Evolutionary conservation across 2,329 filamentous ascomycete genomes (phyloP).

Genomic region (Fusarium praegraminearum): DNA sequence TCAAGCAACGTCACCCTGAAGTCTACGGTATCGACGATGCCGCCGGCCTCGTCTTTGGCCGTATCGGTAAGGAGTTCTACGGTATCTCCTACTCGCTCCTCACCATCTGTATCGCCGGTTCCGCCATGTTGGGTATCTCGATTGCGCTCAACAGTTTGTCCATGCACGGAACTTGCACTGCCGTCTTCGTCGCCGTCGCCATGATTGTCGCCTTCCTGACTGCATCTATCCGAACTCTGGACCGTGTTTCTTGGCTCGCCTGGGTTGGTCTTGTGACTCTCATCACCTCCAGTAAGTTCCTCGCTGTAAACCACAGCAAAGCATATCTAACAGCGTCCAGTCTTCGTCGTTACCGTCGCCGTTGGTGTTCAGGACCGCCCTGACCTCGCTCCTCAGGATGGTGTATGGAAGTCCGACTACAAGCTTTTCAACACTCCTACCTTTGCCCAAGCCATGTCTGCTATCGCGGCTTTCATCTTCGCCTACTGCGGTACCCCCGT

Average conservation of each 20-base stretch:
- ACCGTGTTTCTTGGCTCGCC: slow-evolving; percentile 51
- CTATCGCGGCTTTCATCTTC: slow-evolving; percentile 53
- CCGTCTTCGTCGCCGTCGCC: slow-evolving; percentile 56
- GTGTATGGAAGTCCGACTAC: slow-evolving; percentile 50
- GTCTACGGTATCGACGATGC: slow-evolving; percentile 68
- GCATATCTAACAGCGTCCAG: neutral
- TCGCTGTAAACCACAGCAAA: rapidly evolving
- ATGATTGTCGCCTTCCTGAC: slow-evolving; percentile 47
- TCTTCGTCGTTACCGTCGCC: slow-evolving; percentile 40
- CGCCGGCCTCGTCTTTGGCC: slow-evolving; percentile 62
- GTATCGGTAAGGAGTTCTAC: slow-evolving; percentile 58
- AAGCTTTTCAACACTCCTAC: slow-evolving; percentile 49
- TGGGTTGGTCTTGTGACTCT: slow-evolving; percentile 45
- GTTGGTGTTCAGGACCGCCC: slow-evolving; percentile 43
- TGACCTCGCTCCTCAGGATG: slow-evolving; percentile 31
- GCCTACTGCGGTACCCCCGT: slow-evolving; percentile 54
- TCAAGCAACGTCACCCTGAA: slow-evolving; percentile 64
- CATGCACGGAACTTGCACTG: slow-evolving; percentile 55
- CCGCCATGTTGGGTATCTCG: slow-evolving; percentile 50
- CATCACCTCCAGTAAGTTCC: slow-evolving; percentile 32
- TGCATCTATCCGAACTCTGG: slow-evolving; percentile 50
- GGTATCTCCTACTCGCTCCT: slow-evolving; percentile 53
- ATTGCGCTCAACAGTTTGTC: slow-evolving; percentile 57
- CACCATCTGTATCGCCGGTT: slow-evolving; percentile 44
- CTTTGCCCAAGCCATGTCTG: slow-evolving; percentile 51